A percentile compares a stretch with the other conserved stretches of the same genome.
Conservation (phyloP, 2,329 filamentous ascomycete genomes). For the Arthrobotrys entomopaga region DNA sequence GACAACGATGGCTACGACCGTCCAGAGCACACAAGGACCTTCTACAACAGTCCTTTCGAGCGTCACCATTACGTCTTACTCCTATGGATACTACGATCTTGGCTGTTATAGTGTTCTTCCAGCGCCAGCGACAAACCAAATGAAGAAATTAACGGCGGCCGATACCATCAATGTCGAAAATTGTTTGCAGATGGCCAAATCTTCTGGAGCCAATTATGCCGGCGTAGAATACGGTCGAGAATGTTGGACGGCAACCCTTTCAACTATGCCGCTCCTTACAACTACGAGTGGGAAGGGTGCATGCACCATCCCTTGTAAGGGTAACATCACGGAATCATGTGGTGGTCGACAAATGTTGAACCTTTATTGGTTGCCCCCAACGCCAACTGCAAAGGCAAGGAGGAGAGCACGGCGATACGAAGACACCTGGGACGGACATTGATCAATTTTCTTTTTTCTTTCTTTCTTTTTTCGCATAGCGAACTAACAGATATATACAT, state of each 20-base stretch:
- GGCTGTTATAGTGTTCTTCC: constrained; percentile 40
- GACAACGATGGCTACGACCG: constrained; percentile 12
- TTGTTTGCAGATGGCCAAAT: constrained; percentile 58
- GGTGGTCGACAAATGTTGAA: constrained; percentile 61
- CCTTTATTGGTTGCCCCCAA: constrained; percentile 58
- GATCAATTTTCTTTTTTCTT: background rate
- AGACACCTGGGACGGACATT: constrained; percentile 16
- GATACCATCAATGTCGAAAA: constrained; percentile 58
- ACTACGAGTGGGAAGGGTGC: constrained; percentile 59
- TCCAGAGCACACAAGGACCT: constrained; percentile 7
- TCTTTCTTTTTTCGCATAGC: constrained; percentile 6
- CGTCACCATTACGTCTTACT: constrained; percentile 16
- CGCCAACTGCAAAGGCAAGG: background rate
- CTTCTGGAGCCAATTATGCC: constrained; percentile 56
- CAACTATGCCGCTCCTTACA: constrained; percentile 56
- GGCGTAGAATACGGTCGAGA: constrained; percentile 60
- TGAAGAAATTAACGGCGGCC: constrained; percentile 48
- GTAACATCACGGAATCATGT: constrained; percentile 59
- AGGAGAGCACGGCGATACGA: constrained; percentile 26
- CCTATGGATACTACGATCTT: constrained; percentile 43
- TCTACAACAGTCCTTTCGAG: constrained; percentile 10
- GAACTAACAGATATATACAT: too few relatives aligned
- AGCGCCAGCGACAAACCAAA: constrained; percentile 5
- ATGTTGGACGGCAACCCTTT: constrained; percentile 57
- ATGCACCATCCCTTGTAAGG: constrained; percentile 60